Evolutionary conservation across 2,329 filamentous ascomycete genomes (phyloP), one percentile per base, ranked within the genome.

Genomic region (Pseudogymnoascus sp.): DNA sequence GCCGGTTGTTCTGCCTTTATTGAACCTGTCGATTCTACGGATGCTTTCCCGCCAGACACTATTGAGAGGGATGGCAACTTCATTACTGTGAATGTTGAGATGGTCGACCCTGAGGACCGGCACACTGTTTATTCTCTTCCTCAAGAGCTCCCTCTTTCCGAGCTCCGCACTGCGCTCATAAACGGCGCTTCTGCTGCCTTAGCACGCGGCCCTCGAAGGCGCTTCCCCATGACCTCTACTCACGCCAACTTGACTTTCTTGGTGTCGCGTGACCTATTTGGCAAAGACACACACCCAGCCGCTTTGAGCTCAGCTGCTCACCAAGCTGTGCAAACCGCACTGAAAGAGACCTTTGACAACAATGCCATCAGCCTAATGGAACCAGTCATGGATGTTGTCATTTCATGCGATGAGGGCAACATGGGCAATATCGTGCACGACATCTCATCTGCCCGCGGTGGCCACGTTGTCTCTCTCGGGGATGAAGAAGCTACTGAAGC

Each of bases 341-440:
- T 97, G 0, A 83, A 83, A 61, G 80, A 85, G 16, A 85, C 86
- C 0, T 80, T 84, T 63, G 77, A 81, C 8, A 75, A 77, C 29
- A 72, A 78, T 2, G 77, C 79, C 2, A 83, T 91, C 1, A 82
- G 83, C 1, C 79, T 99, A 40, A 88, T 97, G 77, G 95, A 99
- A 72, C 95, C 95, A 1, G 90, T 99, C 63, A 97, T 97, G 91
- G 86, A 87, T 65, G 91, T 90, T 4, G 86, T 88, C 62, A 96
- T 99, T 71, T 87, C 85, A 68, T 91, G 95, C 60, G 90, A 95
- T 61, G 93, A 97, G 75, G 81, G 83, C 5, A 87, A 85, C 5
- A 86, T 96, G 1, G 92, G 93, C 3, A 83, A 84, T 4, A 90
- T 99, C 8, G 87, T 96, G 36, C 91, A 96, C 68, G 88, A 95